Conservation (phyloP, 1,284 basidiomycete species). For the Moniliophthora roreri region DNA sequence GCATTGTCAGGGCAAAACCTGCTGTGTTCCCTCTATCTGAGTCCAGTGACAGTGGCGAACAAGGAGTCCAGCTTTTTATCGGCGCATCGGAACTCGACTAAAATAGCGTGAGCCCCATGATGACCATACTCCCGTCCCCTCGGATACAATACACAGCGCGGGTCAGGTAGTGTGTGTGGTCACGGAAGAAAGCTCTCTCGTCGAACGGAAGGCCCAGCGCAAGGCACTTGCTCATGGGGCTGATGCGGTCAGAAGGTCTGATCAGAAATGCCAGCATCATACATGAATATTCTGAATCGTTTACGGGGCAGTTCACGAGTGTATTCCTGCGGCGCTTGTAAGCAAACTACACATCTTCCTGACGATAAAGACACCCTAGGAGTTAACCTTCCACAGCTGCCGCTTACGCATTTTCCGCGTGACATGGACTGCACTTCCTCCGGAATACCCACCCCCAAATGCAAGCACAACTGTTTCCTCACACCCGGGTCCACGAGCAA, state of each 20-base stretch:
- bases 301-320: background rate
- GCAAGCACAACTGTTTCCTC: conserved; percentile 87
- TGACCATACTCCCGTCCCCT: background rate
- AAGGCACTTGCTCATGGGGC: conserved; percentile 3
- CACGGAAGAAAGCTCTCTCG: background rate
- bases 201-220: background rate
- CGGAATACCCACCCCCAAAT: conserved; percentile 68
- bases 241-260: conserved; percentile 5
- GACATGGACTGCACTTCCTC: conserved; percentile 78
- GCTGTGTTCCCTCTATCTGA: background rate
- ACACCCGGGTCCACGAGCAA: conserved; percentile 58
- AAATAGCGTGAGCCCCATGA: background rate
- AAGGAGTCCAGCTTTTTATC: background rate
- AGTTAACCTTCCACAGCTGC: conserved; percentile 85
- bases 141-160: no score
- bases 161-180: no score
- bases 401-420: conserved; percentile 83
- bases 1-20: no score
- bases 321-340: conserved; percentile 6
- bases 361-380: conserved; percentile 34
- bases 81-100: background rate
- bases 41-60: background rate
- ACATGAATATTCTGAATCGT: background rate
- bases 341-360: conserved; percentile 12
- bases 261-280: background rate